Conservation (phyloP, 768 basidiomycete genomes). For the Lentinula sp. region DNA sequence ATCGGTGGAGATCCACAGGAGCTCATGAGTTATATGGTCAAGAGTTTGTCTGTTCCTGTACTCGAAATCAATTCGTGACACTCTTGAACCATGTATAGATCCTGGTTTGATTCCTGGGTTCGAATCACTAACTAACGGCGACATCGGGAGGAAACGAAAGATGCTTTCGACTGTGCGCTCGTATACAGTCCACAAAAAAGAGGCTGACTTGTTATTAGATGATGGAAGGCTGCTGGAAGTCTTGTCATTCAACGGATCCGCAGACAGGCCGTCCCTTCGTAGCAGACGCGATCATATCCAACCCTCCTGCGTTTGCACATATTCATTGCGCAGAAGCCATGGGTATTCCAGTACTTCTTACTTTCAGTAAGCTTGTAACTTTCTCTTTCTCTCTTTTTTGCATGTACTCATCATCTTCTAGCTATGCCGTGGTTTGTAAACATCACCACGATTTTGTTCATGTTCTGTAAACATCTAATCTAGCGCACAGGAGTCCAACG, state of each 20-base stretch:
- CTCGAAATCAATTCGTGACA: not conserved
- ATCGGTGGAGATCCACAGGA: conserved; percentile 61
- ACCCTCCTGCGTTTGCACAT: conserved; percentile 64
- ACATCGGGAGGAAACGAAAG: conserved; percentile 50
- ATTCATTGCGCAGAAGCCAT: conserved; percentile 61
- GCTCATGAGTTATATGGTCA: conserved; percentile 70
- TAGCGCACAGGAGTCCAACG: conserved; percentile 36
- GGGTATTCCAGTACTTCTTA: conserved; percentile 49
- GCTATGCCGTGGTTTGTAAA: conserved; percentile 58
- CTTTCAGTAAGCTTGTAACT: conserved; percentile 41
- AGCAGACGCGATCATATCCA: conserved; percentile 61
- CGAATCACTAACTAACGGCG: conserved; percentile 53
- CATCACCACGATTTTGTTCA: not conserved
- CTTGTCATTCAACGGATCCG: conserved; percentile 44
- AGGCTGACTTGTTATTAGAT: conserved; percentile 27
- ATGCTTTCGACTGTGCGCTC: conserved; percentile 44
- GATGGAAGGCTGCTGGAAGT: conserved; percentile 53
- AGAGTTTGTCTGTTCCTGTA: conserved; percentile 34
- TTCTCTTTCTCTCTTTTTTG: not conserved
- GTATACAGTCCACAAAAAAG: not conserved
- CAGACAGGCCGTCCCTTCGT: conserved; percentile 40
- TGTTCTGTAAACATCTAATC: not conserved
- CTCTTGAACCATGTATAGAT: conserved; percentile 27
- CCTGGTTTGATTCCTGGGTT: conserved; percentile 60
- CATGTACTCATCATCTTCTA: conserved; percentile 13